Evolutionary conservation across 2,329 filamentous ascomycete species (phyloP).

Genomic region (Didymella exigua): DNA sequence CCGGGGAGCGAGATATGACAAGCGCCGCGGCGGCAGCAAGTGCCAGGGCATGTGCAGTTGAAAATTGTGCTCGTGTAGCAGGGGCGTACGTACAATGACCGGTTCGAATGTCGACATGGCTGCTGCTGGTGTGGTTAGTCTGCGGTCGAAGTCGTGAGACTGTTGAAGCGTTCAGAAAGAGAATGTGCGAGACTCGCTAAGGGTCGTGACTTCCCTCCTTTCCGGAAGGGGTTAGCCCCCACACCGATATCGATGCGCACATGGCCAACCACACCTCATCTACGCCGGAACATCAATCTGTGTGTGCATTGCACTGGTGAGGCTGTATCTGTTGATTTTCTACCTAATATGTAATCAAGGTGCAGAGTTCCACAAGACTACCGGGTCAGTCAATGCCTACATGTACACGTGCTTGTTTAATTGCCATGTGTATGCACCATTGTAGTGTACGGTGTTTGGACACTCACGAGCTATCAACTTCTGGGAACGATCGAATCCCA

Average conservation of each 20-base stretch:
- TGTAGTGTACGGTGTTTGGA: too few relatives aligned
- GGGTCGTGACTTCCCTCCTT: neutral
- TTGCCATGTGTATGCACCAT: too few relatives aligned
- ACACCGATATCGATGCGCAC: neutral
- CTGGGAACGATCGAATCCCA: too few relatives aligned
- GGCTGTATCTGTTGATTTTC: neutral
- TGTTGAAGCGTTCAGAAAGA: too few relatives aligned
- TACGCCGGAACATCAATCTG: neutral
- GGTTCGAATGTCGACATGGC: constrained; percentile 71
- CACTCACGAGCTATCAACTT: too few relatives aligned
- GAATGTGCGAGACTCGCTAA: constrained; percentile 5
- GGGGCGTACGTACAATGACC: constrained; percentile 62
- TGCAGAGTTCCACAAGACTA: too few relatives aligned
- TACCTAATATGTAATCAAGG: too few relatives aligned
- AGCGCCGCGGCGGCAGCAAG: constrained; percentile 16
- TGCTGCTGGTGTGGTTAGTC: constrained; percentile 43
- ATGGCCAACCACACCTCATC: neutral
- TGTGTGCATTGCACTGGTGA: neutral
- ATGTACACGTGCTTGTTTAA: too few relatives aligned
- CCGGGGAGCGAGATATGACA: constrained; percentile 14
- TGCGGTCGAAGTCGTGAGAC: neutral
- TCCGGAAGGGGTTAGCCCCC: constrained; percentile 1
- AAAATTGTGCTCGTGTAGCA: constrained; percentile 20
- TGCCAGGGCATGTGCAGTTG: constrained; percentile 12
- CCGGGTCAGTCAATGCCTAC: too few relatives aligned